Conservation (phyloP, 225 moss, liverwort and hornwort species). For the Marchantia polymorpha region DNA sequence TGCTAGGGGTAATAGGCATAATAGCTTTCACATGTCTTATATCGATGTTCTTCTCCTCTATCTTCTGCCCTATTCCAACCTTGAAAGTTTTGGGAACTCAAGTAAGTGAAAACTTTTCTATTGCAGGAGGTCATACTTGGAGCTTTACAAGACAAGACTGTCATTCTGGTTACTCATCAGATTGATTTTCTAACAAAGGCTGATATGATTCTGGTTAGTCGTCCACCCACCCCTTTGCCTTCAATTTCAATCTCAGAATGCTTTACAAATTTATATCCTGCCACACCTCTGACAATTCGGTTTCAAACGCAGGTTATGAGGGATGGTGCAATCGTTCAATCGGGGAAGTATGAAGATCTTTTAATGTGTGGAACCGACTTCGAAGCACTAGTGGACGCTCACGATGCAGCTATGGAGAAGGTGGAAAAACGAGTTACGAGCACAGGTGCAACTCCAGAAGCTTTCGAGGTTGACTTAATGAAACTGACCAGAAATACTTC, state of each 20-base stretch:
- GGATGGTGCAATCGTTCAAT: constrained; percentile 68
- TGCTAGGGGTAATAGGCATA: background rate
- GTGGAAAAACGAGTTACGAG: constrained; percentile 23
- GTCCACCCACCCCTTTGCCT: background rate
- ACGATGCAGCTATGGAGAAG: constrained; percentile 59
- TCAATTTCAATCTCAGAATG: background rate
- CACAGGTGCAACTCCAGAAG: background rate
- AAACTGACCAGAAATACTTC: background rate
- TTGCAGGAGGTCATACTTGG: constrained; percentile 47
- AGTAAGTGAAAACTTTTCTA: background rate
- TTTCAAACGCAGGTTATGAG: constrained; percentile 55
- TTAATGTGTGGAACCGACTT: constrained; percentile 63
- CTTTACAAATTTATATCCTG: background rate
- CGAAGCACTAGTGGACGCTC: constrained; percentile 73
- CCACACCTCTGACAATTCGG: too few relatives aligned
- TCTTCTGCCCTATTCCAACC: background rate
- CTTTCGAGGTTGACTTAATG: background rate
- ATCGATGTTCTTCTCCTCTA: background rate
- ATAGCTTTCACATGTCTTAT: too few relatives aligned
- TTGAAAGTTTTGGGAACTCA: background rate
- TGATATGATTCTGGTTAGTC: constrained; percentile 45
- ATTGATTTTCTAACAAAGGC: constrained; percentile 52
- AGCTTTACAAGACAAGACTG: constrained; percentile 50
- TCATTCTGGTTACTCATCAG: constrained; percentile 64
- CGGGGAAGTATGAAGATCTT: constrained; percentile 64